Percentiles rank a stretch among this genome's conserved stretches.
Evolutionary conservation across 306 rosid genomes (phyloP).

Genomic region (Biancaea sappan): DNA sequence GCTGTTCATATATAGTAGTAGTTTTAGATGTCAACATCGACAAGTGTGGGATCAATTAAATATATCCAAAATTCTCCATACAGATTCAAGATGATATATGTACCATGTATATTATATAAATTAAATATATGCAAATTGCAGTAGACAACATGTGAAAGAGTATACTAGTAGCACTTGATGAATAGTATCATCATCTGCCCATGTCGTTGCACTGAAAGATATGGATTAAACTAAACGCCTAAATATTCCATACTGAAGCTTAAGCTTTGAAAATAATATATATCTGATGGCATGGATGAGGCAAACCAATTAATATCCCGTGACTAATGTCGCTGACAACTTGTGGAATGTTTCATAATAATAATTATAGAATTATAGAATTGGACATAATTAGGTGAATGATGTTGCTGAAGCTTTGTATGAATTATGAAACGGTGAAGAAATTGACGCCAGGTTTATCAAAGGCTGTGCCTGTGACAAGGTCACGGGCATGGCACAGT

Average conservation of each 20-base stretch:
- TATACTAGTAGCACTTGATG: neutral
- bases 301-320: neutral
- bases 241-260: neutral
- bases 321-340: neutral
- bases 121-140: neutral
- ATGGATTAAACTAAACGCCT: neutral
- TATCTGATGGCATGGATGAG: neutral
- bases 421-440: too few species aligned
- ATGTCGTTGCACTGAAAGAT: neutral
- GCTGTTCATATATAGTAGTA: too few species aligned
- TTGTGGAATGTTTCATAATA: neutral
- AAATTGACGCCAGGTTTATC: too few species aligned
- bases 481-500: conserved; percentile 13
- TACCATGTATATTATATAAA: too few species aligned
- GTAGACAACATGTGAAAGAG: neutral
- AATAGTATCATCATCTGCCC: neutral
- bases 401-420: too few species aligned
- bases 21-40: neutral
- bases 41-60: neutral
- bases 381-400: neutral
- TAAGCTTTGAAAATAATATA: neutral
- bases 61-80: too few species aligned
- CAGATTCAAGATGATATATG: too few species aligned
- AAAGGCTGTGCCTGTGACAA: too few species aligned
- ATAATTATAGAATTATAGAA: too few species aligned